Base-by-base conservation (phyloP, 179 eudicot genomes). In the Camellia oleifera region DNA sequence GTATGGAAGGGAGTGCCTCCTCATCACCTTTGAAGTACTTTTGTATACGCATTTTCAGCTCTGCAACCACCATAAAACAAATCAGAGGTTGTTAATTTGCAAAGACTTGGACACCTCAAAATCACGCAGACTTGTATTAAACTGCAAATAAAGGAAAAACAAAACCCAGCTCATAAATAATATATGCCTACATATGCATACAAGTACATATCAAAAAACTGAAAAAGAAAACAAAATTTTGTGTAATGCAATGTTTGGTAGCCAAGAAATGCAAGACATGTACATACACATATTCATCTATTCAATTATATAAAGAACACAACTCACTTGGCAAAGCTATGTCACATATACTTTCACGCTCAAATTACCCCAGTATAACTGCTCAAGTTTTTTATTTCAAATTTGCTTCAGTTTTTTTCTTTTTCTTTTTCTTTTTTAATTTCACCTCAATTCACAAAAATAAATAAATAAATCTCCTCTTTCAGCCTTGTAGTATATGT, bases 1-100 rank as follows among this genome's bases (percentile, higher is more conserved):
- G 65, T 72, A 93, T 84, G 52, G 81, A 74, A 26, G 92, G 90
- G 56, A 93, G 80, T 8, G 83, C 92, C 71, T 88, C 93, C 77
- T 79, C 85, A 63, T 91, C 91, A 72, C 85, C 88, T 77, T 77
- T 77, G 44, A 86, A 53, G 84, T 88, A 92, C 78, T 85, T 88
- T 8, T 83, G 83, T 63, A 93, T 84, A 84, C 87, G 85, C 75
- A 13, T 69, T 80, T 89, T 90, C 80, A 91, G 83, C 81, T 91
- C 97, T 93, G 88, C 44, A 77, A 44, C n/a, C 73, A 76, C 74
- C 58, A 75, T 14, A 74, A 68, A 73, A 56, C 10, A 48, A 58
- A 54, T 26, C 18, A 44, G 2, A 6, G n/a, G 11, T 3, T 12
- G 17, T 57, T 10, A 9, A 15, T 32, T 32, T 40, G 64, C 23